Conservation (phyloP, 2,329 filamentous ascomycete species). For the Pestalotiopsis sp. region DNA sequence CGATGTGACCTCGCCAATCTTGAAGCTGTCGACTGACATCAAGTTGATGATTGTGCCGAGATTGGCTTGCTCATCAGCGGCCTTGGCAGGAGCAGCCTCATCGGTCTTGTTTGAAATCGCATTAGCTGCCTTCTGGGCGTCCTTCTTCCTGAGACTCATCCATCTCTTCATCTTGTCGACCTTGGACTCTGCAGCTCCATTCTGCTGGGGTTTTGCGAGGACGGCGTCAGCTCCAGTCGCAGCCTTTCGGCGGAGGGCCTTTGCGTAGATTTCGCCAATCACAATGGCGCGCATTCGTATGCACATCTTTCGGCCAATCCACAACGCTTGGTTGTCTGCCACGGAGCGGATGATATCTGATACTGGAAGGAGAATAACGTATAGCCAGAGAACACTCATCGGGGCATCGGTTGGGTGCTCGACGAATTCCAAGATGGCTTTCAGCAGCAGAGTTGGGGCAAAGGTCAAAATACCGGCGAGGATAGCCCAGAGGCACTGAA, state of each 20-base stretch:
- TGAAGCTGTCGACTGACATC: conserved; percentile 99
- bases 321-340: conserved; percentile 83
- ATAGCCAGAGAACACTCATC: conserved; percentile 90
- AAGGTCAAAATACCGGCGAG: conserved; percentile 85
- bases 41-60: conserved; percentile 98
- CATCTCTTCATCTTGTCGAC: conserved; percentile 55
- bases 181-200: conserved; percentile 39
- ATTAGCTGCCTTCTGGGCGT: conserved; percentile 43
- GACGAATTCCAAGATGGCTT: conserved; percentile 92
- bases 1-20: conserved; percentile 90
- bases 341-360: conserved; percentile 82
- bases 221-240: conserved; percentile 76
- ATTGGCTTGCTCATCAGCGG: conserved; percentile 75
- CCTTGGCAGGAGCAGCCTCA: conserved; percentile 36
- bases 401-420: conserved; percentile 78
- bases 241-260: conserved; percentile 89
- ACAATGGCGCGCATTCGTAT: conserved; percentile 93
- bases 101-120: conserved; percentile 31
- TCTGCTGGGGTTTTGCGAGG: conserved; percentile 60
- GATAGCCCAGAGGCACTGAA: conserved; percentile 80
- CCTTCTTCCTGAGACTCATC: conserved; percentile 65
- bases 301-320: conserved; percentile 92
- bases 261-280: conserved; percentile 96
- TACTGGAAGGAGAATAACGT: conserved; percentile 85
- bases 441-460: conserved; percentile 85